phyloP scores from a whole-genome alignment of 257 asterid species.

The Linaria vulgaris region DNA sequence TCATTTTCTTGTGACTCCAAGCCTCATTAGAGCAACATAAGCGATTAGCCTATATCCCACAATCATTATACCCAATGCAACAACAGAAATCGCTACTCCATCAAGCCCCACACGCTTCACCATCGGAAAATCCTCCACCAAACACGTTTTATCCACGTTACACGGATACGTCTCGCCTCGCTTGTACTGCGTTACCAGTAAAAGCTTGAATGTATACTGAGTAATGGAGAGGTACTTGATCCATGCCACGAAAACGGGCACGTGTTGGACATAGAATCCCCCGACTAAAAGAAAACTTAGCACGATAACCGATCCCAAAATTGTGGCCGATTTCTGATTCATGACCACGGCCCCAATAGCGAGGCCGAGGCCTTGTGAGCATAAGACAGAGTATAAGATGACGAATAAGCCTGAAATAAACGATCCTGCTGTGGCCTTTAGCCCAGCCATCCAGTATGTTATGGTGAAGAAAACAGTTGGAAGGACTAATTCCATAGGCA shows the following conservation, averaged over 20 bases:
- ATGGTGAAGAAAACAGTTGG: conserved; percentile 42
- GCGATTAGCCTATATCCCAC: conserved; percentile 52
- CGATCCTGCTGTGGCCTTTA: conserved; percentile 28
- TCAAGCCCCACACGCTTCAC: conserved; percentile 41
- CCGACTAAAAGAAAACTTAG: conserved; percentile 42
- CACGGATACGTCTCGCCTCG: conserved; percentile 46
- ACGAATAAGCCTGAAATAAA: conserved; percentile 37
- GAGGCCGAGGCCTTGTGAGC: conserved; percentile 57
- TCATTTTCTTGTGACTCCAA: conserved; percentile 45
- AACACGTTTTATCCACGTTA: conserved; percentile 29
- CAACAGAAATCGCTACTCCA: conserved; percentile 26
- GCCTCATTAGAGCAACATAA: conserved; percentile 49
- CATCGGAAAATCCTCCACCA: conserved; percentile 47
- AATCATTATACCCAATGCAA: conserved; percentile 51
- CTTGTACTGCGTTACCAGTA: conserved; percentile 43
- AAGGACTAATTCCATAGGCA: conserved; percentile 56
- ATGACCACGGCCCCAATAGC: conserved; percentile 57
- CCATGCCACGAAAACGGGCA: conserved; percentile 52
- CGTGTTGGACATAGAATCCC: conserved; percentile 48
- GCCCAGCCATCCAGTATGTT: conserved; percentile 59
- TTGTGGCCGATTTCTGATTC: conserved; percentile 44
- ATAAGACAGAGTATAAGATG: conserved; percentile 37
- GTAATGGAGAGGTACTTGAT: conserved; percentile 46
- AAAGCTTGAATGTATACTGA: conserved; percentile 44
- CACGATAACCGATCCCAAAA: conserved; percentile 44